Conservation (phyloP, 2,329 filamentous ascomycete genomes). For the Aspergillus tubingensis region DNA sequence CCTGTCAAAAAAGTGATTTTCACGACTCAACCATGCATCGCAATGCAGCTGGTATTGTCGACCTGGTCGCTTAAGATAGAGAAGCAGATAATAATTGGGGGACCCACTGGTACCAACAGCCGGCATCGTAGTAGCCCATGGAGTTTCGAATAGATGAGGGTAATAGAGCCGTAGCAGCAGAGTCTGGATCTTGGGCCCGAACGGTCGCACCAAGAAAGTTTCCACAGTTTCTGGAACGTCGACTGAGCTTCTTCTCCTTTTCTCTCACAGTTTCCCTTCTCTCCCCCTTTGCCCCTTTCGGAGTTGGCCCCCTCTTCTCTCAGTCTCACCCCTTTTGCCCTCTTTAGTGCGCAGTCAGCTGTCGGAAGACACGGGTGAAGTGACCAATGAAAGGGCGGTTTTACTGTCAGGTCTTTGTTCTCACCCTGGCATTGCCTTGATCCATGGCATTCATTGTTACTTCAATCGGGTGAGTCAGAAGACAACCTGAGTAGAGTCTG, state of each 20-base stretch:
- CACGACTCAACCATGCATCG: neutral
- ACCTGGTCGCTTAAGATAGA: neutral
- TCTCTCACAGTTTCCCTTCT: slow-evolving; percentile 3
- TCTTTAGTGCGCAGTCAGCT: slow-evolving; percentile 6
- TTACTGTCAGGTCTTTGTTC: slow-evolving; percentile 3
- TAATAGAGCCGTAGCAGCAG: slow-evolving; percentile 16
- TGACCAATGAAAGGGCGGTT: neutral
- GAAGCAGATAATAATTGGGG: slow-evolving; percentile 1
- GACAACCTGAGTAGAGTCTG: neutral
- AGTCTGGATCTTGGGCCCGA: slow-evolving; percentile 25
- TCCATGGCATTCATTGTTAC: neutral
- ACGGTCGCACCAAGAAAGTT: slow-evolving; percentile 20
- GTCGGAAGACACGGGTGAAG: slow-evolving; percentile 7
- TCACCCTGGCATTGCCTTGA: slow-evolving; percentile 5
- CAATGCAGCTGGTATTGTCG: slow-evolving; percentile 1
- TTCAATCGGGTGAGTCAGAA: slow-evolving; percentile 1
- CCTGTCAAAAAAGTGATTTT: slow-evolving; percentile 14
- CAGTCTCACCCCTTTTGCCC: slow-evolving; percentile 2
- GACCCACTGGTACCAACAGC: slow-evolving; percentile 10
- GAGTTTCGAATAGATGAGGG: slow-evolving; percentile 24
- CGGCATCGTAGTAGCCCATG: slow-evolving; percentile 13
- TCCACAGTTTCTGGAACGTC: slow-evolving; percentile 26
- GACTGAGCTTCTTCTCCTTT: slow-evolving; percentile 10
- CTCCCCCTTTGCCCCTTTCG: slow-evolving; percentile 4
- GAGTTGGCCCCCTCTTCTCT: neutral